Conservation (phyloP, 306 rosid species). For the Mucuna pruriens region DNA sequence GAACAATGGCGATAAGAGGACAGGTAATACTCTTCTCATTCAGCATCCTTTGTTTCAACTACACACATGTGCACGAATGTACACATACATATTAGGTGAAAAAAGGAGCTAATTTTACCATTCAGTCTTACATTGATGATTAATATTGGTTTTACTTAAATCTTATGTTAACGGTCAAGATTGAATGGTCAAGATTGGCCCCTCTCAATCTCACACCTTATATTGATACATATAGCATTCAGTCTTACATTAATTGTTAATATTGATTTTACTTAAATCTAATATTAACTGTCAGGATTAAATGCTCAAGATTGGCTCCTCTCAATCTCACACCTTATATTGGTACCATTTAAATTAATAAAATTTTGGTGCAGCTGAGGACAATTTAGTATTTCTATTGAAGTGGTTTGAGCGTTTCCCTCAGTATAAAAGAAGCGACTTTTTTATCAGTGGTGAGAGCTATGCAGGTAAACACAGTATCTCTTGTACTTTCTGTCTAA, state of each 20-base stretch:
- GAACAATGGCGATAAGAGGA: constrained; percentile 75
- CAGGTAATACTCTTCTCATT: constrained; percentile 54
- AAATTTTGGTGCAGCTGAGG: constrained; percentile 60
- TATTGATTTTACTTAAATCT: background rate
- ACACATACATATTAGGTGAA: background rate
- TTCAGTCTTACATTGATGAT: background rate
- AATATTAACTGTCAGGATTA: background rate
- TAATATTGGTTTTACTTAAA: background rate
- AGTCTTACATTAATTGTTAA: background rate
- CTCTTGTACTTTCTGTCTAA: background rate
- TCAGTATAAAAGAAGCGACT: constrained; percentile 66
- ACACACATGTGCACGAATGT: background rate
- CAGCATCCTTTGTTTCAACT: background rate
- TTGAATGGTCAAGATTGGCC: background rate
- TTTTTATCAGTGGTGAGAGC: constrained; percentile 85
- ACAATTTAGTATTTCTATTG: constrained; percentile 67
- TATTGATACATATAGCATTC: background rate
- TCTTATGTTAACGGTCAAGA: background rate
- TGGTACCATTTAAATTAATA: constrained; percentile 19
- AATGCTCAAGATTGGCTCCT: background rate
- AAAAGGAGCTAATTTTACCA: background rate
- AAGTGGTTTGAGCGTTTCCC: constrained; percentile 91
- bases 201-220: background rate
- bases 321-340: background rate
- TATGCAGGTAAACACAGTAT: constrained; percentile 67